phyloP scores from a whole-genome alignment of 179 eudicot species.

The Actinidia polygama region DNA sequence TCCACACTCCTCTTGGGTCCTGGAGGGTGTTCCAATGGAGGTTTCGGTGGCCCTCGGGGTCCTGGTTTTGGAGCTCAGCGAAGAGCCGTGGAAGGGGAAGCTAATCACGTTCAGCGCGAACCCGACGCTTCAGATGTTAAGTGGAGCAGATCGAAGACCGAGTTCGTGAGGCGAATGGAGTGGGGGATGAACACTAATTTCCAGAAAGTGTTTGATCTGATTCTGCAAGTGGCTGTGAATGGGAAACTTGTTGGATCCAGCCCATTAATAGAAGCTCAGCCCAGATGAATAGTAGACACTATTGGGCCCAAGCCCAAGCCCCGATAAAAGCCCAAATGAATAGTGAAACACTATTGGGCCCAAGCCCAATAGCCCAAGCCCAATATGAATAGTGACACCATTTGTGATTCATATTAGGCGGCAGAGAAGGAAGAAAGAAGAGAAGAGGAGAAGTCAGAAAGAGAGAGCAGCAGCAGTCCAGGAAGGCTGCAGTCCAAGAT shows the following conservation, averaged over 20 bases:
- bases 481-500: no score
- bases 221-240: slow-evolving; percentile 19
- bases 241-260: background rate
- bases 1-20: background rate
- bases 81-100: slow-evolving; percentile 8
- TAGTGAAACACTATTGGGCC: no score
- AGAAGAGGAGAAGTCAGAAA: no score
- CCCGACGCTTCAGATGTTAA: background rate
- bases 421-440: no score
- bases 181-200: slow-evolving; percentile 2
- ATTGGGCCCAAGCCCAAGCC: no score
- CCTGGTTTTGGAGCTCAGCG: background rate
- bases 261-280: no score
- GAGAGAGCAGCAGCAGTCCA: no score
- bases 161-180: background rate
- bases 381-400: background rate
- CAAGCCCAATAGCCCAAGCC: no score
- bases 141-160: slow-evolving; percentile 3
- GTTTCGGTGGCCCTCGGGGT: background rate
- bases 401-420: background rate
- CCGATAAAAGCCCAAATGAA: no score
- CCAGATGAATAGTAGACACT: no score
- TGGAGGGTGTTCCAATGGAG: background rate
- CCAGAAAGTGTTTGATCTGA: slow-evolving; percentile 16
- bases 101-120: slow-evolving; percentile 1